These are phyloP conservation scores for Kluyveromyces sp. DNA, from an alignment of 1,139 yeast species.

Conservation along the genomic window DNA sequence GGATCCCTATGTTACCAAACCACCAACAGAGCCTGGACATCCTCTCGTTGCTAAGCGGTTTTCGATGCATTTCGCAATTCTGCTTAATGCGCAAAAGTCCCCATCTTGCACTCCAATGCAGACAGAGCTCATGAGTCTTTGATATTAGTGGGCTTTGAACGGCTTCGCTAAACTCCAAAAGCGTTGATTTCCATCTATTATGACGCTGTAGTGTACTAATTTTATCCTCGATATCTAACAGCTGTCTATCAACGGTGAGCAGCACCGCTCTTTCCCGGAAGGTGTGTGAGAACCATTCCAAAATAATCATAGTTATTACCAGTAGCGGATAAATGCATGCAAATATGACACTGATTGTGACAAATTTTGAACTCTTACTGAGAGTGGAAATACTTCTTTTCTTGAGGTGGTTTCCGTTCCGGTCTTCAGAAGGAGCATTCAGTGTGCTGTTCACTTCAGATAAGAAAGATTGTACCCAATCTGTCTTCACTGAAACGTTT, in stretches of 20 bases:
- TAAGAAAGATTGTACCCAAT: background rate
- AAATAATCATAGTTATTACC: background rate
- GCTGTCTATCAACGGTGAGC: background rate
- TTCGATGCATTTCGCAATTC: background rate
- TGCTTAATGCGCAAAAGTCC: no score
- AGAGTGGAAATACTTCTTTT: constrained; percentile 8
- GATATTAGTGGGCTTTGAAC: background rate
- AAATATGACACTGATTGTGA: background rate
- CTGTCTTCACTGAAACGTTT: background rate
- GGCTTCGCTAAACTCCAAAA: background rate
- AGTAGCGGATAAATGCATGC: constrained; percentile 1
- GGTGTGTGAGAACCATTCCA: constrained; percentile 4
- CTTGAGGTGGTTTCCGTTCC: no score
- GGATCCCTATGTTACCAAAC: background rate
- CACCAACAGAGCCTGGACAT: background rate
- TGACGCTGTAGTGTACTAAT: background rate
- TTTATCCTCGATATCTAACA: background rate
- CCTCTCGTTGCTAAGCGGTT: background rate
- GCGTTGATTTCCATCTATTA: background rate
- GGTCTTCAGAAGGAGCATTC: no score
- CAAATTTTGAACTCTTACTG: background rate
- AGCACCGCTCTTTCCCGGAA: background rate
- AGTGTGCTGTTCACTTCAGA: background rate
- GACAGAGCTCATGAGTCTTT: background rate
- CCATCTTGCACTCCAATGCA: background rate